Evolutionary conservation across 2,329 filamentous ascomycete species (phyloP).

Genomic region (Metarhizium robertsii): DNA sequence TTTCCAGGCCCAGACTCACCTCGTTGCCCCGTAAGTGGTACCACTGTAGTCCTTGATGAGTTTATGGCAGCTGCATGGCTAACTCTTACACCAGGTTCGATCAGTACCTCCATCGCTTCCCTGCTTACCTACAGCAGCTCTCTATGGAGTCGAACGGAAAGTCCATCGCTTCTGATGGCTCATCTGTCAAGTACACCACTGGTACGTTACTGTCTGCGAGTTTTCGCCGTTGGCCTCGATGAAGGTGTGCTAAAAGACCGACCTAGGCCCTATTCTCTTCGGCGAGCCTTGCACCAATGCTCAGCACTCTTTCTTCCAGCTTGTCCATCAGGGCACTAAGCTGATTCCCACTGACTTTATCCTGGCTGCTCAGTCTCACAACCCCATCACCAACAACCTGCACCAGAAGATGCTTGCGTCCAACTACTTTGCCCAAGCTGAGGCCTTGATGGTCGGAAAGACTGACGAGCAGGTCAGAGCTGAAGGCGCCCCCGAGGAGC

Average conservation of each 20-base stretch:
- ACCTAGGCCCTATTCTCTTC: slow-evolving; percentile 71
- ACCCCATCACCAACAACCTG: slow-evolving; percentile 82
- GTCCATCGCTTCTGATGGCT: slow-evolving; percentile 80
- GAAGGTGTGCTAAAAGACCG: neutral
- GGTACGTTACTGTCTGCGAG: slow-evolving; percentile 28
- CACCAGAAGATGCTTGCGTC: slow-evolving; percentile 95
- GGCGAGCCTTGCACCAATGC: slow-evolving; percentile 98
- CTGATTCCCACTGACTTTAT: slow-evolving; percentile 98
- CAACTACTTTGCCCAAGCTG: slow-evolving; percentile 84
- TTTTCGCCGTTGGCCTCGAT: neutral
- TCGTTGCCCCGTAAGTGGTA: slow-evolving; percentile 75
- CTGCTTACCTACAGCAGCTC: slow-evolving; percentile 95
- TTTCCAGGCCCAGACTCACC: slow-evolving; percentile 94
- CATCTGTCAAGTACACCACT: slow-evolving; percentile 94
- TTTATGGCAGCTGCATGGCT: neutral
- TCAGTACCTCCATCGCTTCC: slow-evolving; percentile 98
- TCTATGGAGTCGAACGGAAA: slow-evolving; percentile 99
- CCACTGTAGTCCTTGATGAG: neutral
- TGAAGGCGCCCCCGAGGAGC: slow-evolving; percentile 61
- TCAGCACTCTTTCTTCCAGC: slow-evolving; percentile 99
- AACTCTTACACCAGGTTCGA: slow-evolving; percentile 57
- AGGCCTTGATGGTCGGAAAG: slow-evolving; percentile 88
- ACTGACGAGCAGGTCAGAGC: slow-evolving; percentile 69
- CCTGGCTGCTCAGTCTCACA: slow-evolving; percentile 91
- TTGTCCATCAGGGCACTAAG: slow-evolving; percentile 98